Base-by-base conservation (phyloP, 805 yeast genomes). In the Wickerhamomyces ciferrii region DNA sequence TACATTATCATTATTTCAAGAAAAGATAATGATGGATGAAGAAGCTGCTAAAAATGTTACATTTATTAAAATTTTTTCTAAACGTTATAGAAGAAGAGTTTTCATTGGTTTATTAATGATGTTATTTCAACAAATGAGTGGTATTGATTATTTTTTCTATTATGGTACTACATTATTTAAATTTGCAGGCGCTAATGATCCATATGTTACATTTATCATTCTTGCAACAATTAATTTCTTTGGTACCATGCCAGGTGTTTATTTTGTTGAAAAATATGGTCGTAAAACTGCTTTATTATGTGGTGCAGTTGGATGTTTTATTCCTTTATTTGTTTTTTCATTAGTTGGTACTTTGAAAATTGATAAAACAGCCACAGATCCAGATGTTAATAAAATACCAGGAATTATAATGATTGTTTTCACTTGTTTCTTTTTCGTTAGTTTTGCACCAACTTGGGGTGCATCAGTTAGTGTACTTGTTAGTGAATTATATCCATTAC, bases 121-220 rank as follows among this genome's bases (percentile, higher is more conserved):
- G 75, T 68, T 76, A 13, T 62, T 78, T 45, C 83, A 79, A 61
- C 88, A 83, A 59, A 70, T 79, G 55, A 72, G 79, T 29, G 89
- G 89, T 49, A 74, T 81, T 45, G 83, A 83, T 66, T 83, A 79
- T 64, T 79, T 83, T 53, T 81, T 83, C 68, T 82, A 79, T 63
- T 83, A 76, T 53, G 83, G 85, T 41, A 76, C 83, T 17, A 65
- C 76, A 11, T 72, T 83, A 48, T 82, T 84, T 41, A 68, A 60
- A 55, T 72, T 77, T 45, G 76, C 73, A 43, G 79, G 79, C 48
- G 65, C 80, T 62, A 55, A 62, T 35, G 81, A 79, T 59, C 71
- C 83, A 7, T 79, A 72, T 59, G 68, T 74, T 51, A 77, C 83
- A 9, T 69, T 81, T 31, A 75, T 81, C 52, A 68, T 80, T 45